Evolutionary conservation across 352 stramenopile genomes (phyloP), one percentile per base, ranked within the genome.

Genomic region (Globisporangium mamillatum): DNA sequence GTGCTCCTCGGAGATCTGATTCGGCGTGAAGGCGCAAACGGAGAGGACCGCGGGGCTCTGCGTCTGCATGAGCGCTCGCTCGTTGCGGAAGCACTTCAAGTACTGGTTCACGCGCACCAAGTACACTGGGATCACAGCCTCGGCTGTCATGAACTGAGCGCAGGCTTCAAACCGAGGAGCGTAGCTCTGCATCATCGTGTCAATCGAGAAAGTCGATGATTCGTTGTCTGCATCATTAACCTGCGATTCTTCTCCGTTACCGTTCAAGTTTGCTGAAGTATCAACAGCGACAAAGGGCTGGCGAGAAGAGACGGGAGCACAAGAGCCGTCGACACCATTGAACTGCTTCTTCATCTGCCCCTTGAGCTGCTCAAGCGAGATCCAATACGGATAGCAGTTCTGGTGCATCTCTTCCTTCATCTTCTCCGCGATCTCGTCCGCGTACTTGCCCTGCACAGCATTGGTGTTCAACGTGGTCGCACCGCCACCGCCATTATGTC

Each of bases 331-430:
- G 18, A 29, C 3, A 20, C 20, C 25, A 3, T 62, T 55, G 36
- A 77, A 79, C 10, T 65, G 72, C 27, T 79, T 63, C 24, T 74
- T 63, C 3, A 86, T 41, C 53, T 76, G 73, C 32, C 69, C 64
- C 25, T 86, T 83, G 22, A 88, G 48, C 20, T n/a, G 68, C 7
- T 71, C 67, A 3, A 88, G 72, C 29, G 62, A 64, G 29, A 69
- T 78, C 78, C 80, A 88, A 54, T 80, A 88, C 18, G 75, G 80
- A 24, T 78, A 75, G 29, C 78, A 88, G 38, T 58, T 70, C 34
- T 68, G 67, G 54, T 67, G 65, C 68, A 84, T 80, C 55, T 79
- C 76, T 7, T 86, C 80, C 22, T 63, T 57, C 67, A 88, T 83
- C 36, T 80, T 82, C n/a, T 80, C 72, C 0, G 74, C 60, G 27